Evolutionary conservation across 257 asterid species (phyloP), one percentile per base, ranked within the genome.

Genomic region (Misopates orontium): DNA sequence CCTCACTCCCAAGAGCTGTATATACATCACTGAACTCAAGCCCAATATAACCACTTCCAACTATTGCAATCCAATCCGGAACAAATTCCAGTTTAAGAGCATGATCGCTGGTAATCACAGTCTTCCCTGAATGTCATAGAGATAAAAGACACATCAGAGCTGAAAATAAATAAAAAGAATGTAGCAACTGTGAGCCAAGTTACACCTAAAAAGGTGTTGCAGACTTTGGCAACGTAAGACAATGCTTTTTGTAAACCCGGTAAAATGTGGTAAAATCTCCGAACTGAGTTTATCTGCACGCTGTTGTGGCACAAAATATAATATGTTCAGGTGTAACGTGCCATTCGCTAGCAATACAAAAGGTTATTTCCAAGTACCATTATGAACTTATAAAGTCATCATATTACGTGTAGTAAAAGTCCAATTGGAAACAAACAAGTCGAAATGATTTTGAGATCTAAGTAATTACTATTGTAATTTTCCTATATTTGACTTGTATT

Each of bases 1-100:
- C 98, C 98, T 91, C 98, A 84, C 96, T 88, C 75, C 98, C 98
- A 74, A 91, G 98, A 62, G 98, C 98, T 32, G 98, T 91, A 68
- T 88, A 91, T 39, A 91, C 97, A 71, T 91, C 97, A 80, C 97
- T 91, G 76, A 91, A 91, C 75, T 91, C 97, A 67, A 91, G 97
- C 64, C 97, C 97, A 74, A 91, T 91, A 77, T 91, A 91, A 65
- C 98, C 98, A 84, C 98, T 91, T 77, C 98, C 98, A 10, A 91
- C 93, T 68, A 91, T 88, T 51, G 96, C 98, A 79, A 91, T 91
- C 98, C 98, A 91, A 28, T 91, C 83, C 4, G 98, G 98, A 77
- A 91, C 95, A 53, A 69, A 80, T 80, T 91, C 96, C 81, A 91
- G 69, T 78, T 91, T 88, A 75, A 91, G 96, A 59, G 98, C 96